Evolutionary conservation across 176 grass and related monocot species (phyloP).

Genomic region (Saccharum officinarum): DNA sequence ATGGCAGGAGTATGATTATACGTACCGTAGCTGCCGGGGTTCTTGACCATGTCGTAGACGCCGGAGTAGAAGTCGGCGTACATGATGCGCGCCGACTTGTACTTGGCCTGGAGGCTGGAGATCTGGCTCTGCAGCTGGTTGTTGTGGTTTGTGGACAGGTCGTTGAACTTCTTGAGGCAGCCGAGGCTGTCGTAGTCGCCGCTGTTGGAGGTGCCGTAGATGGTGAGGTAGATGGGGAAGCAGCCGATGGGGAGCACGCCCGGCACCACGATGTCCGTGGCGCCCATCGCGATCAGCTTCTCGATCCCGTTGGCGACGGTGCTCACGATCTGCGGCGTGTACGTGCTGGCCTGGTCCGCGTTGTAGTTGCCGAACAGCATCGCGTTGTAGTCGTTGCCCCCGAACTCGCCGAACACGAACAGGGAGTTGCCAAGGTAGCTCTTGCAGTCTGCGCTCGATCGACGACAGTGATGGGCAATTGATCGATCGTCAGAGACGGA

Average conservation of each 20-base stretch:
- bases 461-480: not conserved
- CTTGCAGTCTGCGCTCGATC: conserved; percentile 33
- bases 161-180: conserved; percentile 68
- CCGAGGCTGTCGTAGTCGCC: conserved; percentile 47
- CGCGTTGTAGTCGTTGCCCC: conserved; percentile 76
- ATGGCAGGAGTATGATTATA: not conserved
- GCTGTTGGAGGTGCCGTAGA: conserved; percentile 43
- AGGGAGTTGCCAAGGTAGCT: conserved; percentile 46
- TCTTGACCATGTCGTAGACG: conserved; percentile 56
- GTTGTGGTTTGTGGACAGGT: conserved; percentile 56
- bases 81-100: conserved; percentile 45
- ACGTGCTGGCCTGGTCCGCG: conserved; percentile 50
- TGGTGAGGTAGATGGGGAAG: conserved; percentile 68
- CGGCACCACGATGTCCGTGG: conserved; percentile 48
- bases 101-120: conserved; percentile 30
- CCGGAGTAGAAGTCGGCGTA: conserved; percentile 64
- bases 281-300: conserved; percentile 64
- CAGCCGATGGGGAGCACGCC: conserved; percentile 68
- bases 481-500: not conserved
- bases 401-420: conserved; percentile 68
- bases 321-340: conserved; percentile 45
- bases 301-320: conserved; percentile 43
- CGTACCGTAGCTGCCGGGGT: conserved; percentile 52
- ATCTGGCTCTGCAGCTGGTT: conserved; percentile 30
- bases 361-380: conserved; percentile 58